Evolutionary conservation across 371 early-diverging fungal genomes (phyloP), one percentile per base, ranked within the genome.

Genomic region (Funneliformis caledonium): DNA sequence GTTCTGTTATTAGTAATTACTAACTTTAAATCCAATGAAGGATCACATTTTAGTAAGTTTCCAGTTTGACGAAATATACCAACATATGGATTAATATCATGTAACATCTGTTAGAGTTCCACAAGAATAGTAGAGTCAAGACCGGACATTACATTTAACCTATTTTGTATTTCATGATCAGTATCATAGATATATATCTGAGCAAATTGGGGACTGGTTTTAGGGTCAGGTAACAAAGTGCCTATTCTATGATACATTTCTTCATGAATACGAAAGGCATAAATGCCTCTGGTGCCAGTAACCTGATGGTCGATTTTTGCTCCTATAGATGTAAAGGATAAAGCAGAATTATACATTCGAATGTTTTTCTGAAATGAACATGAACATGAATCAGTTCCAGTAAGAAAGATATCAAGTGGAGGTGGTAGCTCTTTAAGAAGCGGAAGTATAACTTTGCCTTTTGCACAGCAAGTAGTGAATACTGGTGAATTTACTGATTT

Each of bases 171-270:
- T 14, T 70, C 22, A 70, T 70, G 22, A 14, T 47, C n/a, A 19
- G 19, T 70, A 70, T 70, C 78, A 37, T 70, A 78, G 16, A 80
- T 59, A 74, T 82, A 82, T 11, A 82, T 80, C 31, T 82, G 81
- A 12, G 80, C 60, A 60, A 73, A 82, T 22, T 14, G 26, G 33
- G 78, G 77, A 8, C 69, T 4, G 60, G 43, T 33, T 10, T 43
- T 50, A 9, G 10, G 19, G 1, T 26, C 50, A 31, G 72, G 76
- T 42, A 61, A 16, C 19, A 82, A 52, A 1, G 72, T 22, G 26
- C 76, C 72, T 26, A 78, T 82, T 65, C 68, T 16, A 61, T 82
- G 77, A 48, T 76, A 72, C 26, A 81, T 26, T 50, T 22, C 60
- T 33, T 64, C 80, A 59, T 82, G 80, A 62, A 82, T 75, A 64